These are phyloP conservation scores for Fusarium redolens DNA, from an alignment of 2,329 filamentous ascomycete species.

Conservation along the genomic window DNA sequence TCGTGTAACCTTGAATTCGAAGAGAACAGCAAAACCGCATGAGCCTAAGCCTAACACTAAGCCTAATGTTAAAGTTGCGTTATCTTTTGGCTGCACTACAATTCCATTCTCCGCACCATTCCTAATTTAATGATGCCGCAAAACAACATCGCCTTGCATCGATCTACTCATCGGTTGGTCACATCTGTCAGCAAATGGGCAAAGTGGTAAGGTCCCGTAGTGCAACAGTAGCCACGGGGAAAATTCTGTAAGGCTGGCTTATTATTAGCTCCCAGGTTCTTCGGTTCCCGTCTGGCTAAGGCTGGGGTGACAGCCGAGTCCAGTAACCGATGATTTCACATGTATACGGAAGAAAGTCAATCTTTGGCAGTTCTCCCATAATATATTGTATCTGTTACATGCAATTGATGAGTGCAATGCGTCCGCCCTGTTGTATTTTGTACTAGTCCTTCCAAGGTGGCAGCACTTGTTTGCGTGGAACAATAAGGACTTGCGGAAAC, in stretches of 20 bases:
- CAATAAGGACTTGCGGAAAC: background rate
- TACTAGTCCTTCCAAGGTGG: background rate
- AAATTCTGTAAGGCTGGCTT: background rate
- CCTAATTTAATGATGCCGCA: constrained; percentile 22
- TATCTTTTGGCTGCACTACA: background rate
- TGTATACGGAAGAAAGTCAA: background rate
- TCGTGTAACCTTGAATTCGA: background rate
- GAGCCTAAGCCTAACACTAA: background rate
- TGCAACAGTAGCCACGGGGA: background rate
- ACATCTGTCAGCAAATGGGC: background rate
- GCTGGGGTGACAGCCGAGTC: background rate
- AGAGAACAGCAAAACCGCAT: background rate
- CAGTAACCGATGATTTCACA: background rate
- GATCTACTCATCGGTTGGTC: background rate
- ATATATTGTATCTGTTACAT: background rate
- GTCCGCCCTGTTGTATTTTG: background rate
- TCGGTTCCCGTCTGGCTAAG: background rate
- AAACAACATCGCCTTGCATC: background rate
- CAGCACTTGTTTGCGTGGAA: background rate
- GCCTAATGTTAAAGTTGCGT: background rate
- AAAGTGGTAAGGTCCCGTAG: background rate
- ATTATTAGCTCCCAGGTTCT: background rate
- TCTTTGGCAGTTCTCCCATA: background rate
- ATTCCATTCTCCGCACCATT: background rate
- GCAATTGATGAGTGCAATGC: background rate